These are phyloP conservation scores for Globisporangium recalcitrans DNA, from an alignment of 352 stramenopile species.

Conservation along the genomic window DNA sequence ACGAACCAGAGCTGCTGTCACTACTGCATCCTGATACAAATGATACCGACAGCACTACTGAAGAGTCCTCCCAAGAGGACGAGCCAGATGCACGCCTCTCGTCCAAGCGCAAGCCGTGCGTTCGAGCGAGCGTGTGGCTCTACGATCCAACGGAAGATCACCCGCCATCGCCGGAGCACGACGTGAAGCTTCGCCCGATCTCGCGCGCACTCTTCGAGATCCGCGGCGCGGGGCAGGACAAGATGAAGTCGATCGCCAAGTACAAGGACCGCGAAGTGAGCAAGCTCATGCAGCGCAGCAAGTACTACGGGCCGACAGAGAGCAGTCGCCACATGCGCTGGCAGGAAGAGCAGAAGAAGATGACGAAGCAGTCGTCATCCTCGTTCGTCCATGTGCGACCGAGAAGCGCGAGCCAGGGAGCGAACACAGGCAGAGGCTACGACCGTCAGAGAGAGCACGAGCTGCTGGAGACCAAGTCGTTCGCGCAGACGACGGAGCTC, in stretches of 20 bases:
- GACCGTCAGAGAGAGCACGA: conserved; percentile 27
- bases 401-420: conserved; percentile 37
- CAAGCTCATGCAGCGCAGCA: conserved; percentile 58
- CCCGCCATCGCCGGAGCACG: conserved; percentile 21
- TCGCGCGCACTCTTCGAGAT: conserved; percentile 76
- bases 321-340: conserved; percentile 74
- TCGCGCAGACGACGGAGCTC: conserved; percentile 55
- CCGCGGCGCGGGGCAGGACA: conserved; percentile 50
- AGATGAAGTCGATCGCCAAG: conserved; percentile 46
- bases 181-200: conserved; percentile 71
- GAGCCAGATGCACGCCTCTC: conserved; percentile 14
- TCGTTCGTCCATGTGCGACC: conserved; percentile 11
- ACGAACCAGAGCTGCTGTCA: conserved; percentile 6
- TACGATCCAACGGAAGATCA: conserved; percentile 59
- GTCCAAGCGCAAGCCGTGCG: conserved; percentile 20
- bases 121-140: conserved; percentile 50
- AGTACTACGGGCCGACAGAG: conserved; percentile 74
- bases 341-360: conserved; percentile 62
- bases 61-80: conserved; percentile 8
- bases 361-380: conserved; percentile 23
- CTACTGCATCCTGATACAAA: neutral
- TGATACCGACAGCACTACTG: neutral
- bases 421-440: conserved; percentile 22
- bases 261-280: conserved; percentile 46
- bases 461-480: conserved; percentile 45